Base-by-base conservation (phyloP, 139 green algal genomes). In the Chlamydomonas sp. region DNA sequence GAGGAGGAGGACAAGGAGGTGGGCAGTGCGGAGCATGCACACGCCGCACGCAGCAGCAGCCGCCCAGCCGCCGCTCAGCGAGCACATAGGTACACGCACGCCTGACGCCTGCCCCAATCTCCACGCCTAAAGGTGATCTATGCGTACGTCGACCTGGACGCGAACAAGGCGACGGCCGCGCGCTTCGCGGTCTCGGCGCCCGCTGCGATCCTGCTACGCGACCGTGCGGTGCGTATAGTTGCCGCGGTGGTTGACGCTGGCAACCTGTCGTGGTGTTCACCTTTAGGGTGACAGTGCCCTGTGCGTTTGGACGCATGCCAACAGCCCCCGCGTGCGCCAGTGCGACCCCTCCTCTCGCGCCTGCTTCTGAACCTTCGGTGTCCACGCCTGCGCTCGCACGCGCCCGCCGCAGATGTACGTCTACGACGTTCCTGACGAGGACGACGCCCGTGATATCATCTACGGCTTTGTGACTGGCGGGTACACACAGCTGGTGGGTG, bases 1-100 rank as follows among this genome's bases (percentile, higher is more conserved):
- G 20, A 30, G 5, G 33, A 66, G 39, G 59, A 66, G 29, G 59
- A 66, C 10, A 66, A 66, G 59, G 59, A 66, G 16, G 33, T 66
- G 13, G 10, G 39, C n/a, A n/a, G n/a, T n/a, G n/a, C n/a, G n/a
- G n/a, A n/a, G n/a, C n/a, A n/a, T n/a, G 8, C 39, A 50, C 39
- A 50, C 39, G 13, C 39, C 39, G 10, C 13, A 13, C 39, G 8
- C 10, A 13, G 39, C 8, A n/a, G 39, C 39, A 50, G 13, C 10
- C 10, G 39, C 8, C 13, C 39, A 50, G 8, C 8, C 13, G 39
- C 39, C 13, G 10, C 13, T 50, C 39, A 50, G 8, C 39, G 39
- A n/a, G 8, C 39, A n/a, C 39, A 50, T 13, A n/a, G 39, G 8
- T 50, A 8, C 10, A n/a, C n/a, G n/a, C n/a, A n/a, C n/a, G n/a